Conservation (phyloP, 257 asterid species). For the Lycium ferocissimum region DNA sequence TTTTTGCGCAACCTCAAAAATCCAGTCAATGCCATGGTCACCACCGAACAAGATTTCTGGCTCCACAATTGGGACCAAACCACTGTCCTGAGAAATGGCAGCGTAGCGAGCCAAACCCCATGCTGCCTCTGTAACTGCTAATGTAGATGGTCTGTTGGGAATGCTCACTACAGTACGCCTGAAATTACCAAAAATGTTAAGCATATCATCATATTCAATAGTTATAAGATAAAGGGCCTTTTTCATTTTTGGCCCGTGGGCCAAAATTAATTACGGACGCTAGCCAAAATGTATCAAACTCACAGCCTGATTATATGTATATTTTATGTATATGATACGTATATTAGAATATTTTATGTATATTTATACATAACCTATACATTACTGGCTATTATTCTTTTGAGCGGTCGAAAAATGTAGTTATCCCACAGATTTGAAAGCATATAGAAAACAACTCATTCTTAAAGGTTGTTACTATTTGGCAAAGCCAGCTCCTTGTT, state of each 20-base stretch:
- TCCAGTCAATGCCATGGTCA: conserved; percentile 4
- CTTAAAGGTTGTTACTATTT: conserved; percentile 30
- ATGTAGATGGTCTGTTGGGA: conserved; percentile 42
- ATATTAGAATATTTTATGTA: too few species aligned
- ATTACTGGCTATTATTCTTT: too few species aligned
- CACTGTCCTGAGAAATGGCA: background rate
- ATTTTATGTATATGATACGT: too few species aligned
- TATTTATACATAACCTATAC: too few species aligned
- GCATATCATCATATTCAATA: background rate
- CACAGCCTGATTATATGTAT: too few species aligned
- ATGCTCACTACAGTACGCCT: conserved; percentile 43
- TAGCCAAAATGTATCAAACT: too few species aligned
- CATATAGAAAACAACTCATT: too few species aligned
- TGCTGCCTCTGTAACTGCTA: conserved; percentile 44
- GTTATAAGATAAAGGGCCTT: background rate
- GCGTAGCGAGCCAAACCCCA: conserved; percentile 38
- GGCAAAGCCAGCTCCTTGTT: conserved; percentile 45
- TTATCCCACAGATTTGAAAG: too few species aligned
- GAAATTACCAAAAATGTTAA: background rate
- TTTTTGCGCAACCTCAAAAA: conserved; percentile 20
- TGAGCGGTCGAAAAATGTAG: too few species aligned
- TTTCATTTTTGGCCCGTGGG: too few species aligned
- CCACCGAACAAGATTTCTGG: background rate
- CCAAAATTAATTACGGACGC: too few species aligned
- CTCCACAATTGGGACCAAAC: background rate